These are phyloP conservation scores for Yamadazyma dushanensis DNA, from an alignment of 1,139 yeast genomes.

Conservation along the genomic window DNA sequence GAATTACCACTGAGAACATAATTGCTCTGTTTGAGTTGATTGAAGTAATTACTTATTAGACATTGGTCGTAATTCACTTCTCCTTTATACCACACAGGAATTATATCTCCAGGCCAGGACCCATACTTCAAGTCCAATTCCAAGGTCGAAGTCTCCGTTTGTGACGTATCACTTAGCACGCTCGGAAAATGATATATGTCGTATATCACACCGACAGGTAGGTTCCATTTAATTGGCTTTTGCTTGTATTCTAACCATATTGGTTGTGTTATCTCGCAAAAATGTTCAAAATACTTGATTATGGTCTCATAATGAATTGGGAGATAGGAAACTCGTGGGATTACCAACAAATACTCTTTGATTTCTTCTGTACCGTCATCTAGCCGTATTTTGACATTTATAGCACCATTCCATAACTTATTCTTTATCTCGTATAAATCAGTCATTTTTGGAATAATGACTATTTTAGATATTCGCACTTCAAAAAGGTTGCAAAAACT, in stretches of 20 bases:
- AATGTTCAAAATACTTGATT: conserved; percentile 39
- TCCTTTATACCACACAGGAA: conserved; percentile 41
- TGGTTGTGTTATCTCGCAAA: conserved; percentile 27
- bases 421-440: conserved; percentile 24
- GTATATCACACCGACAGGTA: conserved; percentile 72
- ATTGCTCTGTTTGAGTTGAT: conserved; percentile 78
- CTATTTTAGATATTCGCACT: background rate
- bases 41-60: conserved; percentile 60
- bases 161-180: conserved; percentile 2
- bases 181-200: conserved; percentile 46
- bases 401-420: conserved; percentile 55
- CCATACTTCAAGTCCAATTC: conserved; percentile 42
- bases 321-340: conserved; percentile 56
- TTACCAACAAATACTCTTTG: conserved; percentile 24
- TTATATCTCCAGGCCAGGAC: conserved; percentile 13
- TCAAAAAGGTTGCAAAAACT: conserved; percentile 2
- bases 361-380: conserved; percentile 8
- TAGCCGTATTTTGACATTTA: conserved; percentile 40
- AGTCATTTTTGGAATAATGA: background rate
- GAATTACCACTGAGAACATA: conserved; percentile 72
- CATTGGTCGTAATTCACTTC: conserved; percentile 25
- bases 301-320: conserved; percentile 48
- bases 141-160: conserved; percentile 37
- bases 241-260: conserved; percentile 70
- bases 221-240: conserved; percentile 72